Evolutionary conservation across 1,284 basidiomycete genomes (phyloP).

Genomic region (Boletus mariae): DNA sequence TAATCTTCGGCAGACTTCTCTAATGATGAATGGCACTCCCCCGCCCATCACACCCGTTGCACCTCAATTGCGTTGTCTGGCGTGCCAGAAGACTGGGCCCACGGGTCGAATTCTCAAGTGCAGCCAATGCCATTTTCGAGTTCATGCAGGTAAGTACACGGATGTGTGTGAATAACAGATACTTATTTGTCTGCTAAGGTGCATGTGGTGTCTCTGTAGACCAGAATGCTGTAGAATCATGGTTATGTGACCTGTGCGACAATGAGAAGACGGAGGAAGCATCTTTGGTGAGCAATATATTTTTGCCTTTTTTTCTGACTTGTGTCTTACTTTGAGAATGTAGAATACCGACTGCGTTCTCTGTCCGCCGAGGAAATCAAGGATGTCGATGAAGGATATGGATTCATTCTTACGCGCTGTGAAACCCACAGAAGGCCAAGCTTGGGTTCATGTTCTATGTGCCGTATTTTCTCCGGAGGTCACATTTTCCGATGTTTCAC

Average conservation of each 20-base stretch:
- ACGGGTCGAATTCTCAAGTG: conserved; percentile 76
- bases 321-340: conserved; percentile 6
- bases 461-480: conserved; percentile 86
- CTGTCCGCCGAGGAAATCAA: conserved; percentile 63
- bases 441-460: conserved; percentile 91
- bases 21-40: conserved; percentile 49
- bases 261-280: conserved; percentile 78
- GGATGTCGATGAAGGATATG: conserved; percentile 43
- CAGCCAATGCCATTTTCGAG: conserved; percentile 70
- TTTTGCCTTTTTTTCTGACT: neutral
- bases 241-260: conserved; percentile 83
- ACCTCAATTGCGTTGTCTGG: conserved; percentile 68
- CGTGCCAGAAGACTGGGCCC: conserved; percentile 73
- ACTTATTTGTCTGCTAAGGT: conserved; percentile 35
- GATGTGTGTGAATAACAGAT: neutral
- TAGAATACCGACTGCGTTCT: conserved; percentile 73
- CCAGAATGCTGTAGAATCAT: conserved; percentile 58
- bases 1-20: conserved; percentile 44
- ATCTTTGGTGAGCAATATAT: conserved; percentile 54
- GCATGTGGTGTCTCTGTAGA: conserved; percentile 68
- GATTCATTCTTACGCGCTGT: conserved; percentile 79
- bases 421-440: conserved; percentile 92
- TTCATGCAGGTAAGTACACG: conserved; percentile 59
- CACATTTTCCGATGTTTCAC: conserved; percentile 69
- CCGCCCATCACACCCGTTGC: conserved; percentile 45